Percentiles rank a stretch among this genome's conserved stretches.
phyloP scores from a whole-genome alignment of 2,329 filamentous ascomycete genomes.

The Colletotrichum echinochloae region DNA sequence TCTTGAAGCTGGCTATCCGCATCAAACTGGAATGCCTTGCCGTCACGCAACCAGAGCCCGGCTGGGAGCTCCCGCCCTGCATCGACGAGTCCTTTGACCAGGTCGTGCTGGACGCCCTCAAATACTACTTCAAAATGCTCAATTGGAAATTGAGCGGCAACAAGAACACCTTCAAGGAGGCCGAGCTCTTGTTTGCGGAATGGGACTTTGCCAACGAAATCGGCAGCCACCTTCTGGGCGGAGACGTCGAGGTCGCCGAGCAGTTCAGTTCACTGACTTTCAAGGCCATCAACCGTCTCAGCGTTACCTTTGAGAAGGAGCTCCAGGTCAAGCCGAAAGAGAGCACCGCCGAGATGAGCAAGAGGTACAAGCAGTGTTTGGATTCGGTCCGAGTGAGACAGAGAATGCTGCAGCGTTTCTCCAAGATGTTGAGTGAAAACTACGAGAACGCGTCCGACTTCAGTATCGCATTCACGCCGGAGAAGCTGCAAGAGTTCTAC shows the following conservation, averaged over 20 bases:
- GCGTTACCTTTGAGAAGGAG: slow-evolving; percentile 91
- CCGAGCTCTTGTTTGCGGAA: slow-evolving; percentile 95
- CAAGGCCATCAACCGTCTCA: slow-evolving; percentile 90
- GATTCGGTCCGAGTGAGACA: slow-evolving; percentile 97
- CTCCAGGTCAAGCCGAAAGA: slow-evolving; percentile 87
- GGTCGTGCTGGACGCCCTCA: slow-evolving; percentile 90
- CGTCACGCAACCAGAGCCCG: slow-evolving; percentile 87
- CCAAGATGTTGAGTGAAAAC: slow-evolving; percentile 87
- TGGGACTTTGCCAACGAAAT: slow-evolving; percentile 98
- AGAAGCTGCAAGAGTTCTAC: slow-evolving; percentile 80
- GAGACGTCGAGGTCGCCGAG: slow-evolving; percentile 96
- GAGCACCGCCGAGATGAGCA: slow-evolving; percentile 89
- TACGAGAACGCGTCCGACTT: slow-evolving; percentile 98
- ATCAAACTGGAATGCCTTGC: slow-evolving; percentile 91
- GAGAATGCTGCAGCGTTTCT: slow-evolving; percentile 96
- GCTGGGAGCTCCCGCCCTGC: slow-evolving; percentile 95
- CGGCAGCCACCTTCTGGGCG: slow-evolving; percentile 89
- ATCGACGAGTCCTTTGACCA: slow-evolving; percentile 97
- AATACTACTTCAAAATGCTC: slow-evolving; percentile 98
- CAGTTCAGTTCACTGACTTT: slow-evolving; percentile 96
- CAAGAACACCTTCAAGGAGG: slow-evolving; percentile 99
- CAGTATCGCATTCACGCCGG: slow-evolving; percentile 79
- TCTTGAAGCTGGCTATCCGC: slow-evolving; percentile 89
- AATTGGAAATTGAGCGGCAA: slow-evolving; percentile 98
- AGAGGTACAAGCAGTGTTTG: slow-evolving; percentile 93